phyloP scores from a whole-genome alignment of 192 early-diverging fungal species.

The Fimicolochytrium jonesii region DNA sequence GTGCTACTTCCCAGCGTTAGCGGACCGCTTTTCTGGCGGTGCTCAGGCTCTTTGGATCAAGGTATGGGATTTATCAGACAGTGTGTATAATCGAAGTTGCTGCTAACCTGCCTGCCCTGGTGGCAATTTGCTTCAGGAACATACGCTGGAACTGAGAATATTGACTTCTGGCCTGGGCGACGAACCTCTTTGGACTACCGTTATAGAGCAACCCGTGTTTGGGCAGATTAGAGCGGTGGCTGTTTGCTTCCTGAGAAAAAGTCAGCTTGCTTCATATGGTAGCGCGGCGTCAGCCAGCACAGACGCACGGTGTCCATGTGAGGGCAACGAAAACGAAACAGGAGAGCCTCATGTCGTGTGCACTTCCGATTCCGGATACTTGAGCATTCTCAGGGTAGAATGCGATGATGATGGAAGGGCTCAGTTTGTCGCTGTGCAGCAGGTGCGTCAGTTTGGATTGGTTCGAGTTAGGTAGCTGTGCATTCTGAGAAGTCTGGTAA shows the following conservation, averaged over 20 bases:
- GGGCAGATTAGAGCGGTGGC: conserved; percentile 5
- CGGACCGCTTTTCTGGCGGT: neutral
- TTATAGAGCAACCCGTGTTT: conserved; percentile 8
- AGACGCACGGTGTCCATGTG: no score
- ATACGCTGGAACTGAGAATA: neutral
- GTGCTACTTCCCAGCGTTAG: no score
- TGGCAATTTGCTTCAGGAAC: neutral
- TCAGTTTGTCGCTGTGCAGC: neutral
- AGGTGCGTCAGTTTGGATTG: no score
- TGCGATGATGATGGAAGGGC: neutral
- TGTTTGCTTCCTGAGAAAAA: no score
- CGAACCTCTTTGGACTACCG: neutral
- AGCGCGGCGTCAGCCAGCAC: neutral
- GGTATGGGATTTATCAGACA: no score
- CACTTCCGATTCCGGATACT: conserved; percentile 29
- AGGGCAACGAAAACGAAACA: no score
- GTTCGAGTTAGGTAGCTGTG: no score
- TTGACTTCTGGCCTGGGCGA: neutral
- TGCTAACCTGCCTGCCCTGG: no score
- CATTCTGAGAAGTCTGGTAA: no score
- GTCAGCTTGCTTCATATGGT: neutral
- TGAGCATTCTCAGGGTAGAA: conserved; percentile 17
- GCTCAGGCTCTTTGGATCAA: neutral
- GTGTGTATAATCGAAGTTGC: no score
- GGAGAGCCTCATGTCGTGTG: neutral